A percentile compares a stretch with the other conserved stretches of the same genome.
These are phyloP conservation scores for Calonectria hongkongensis DNA, from an alignment of 2,329 filamentous ascomycete genomes.

Conservation along the genomic window DNA sequence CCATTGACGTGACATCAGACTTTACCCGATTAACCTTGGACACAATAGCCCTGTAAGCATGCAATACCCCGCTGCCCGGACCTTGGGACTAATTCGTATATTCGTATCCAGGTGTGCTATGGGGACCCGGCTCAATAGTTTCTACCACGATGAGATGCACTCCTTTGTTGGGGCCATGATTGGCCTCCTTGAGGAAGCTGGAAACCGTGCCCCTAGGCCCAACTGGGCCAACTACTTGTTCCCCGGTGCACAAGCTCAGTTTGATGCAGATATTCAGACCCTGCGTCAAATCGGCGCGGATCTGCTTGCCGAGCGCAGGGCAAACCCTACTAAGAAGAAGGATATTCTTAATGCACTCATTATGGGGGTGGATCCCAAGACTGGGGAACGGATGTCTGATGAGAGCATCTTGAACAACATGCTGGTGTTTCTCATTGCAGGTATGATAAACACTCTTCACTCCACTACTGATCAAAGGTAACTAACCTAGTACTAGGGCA, in stretches of 20 bases:
- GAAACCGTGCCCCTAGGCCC: slow-evolving; percentile 68
- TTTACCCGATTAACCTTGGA: slow-evolving; percentile 79
- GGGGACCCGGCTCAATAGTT: slow-evolving; percentile 77
- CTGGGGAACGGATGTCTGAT: slow-evolving; percentile 76
- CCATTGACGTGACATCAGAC: slow-evolving; percentile 73
- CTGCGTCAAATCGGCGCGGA: slow-evolving; percentile 72
- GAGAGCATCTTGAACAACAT: slow-evolving; percentile 79
- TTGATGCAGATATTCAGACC: slow-evolving; percentile 68
- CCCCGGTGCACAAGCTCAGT: slow-evolving; percentile 65
- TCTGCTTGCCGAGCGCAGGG: slow-evolving; percentile 74
- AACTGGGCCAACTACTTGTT: slow-evolving; percentile 68
- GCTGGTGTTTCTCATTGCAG: slow-evolving; percentile 80
- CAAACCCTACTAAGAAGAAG: slow-evolving; percentile 69
- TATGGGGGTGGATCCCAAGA: slow-evolving; percentile 77
- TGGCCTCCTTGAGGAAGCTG: slow-evolving; percentile 73
- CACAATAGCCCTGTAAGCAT: slow-evolving; percentile 73
- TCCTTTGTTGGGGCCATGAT: slow-evolving; percentile 71
- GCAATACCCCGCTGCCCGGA: background rate
- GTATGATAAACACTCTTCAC: slow-evolving; percentile 49
- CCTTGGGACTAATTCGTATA: slow-evolving; percentile 12
- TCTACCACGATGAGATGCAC: slow-evolving; percentile 64
- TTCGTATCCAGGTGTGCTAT: slow-evolving; percentile 63
- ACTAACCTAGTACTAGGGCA: slow-evolving; percentile 60
- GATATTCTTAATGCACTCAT: slow-evolving; percentile 82
- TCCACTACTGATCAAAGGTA: background rate